Evolutionary conservation across 1,284 basidiomycete genomes (phyloP).

Genomic region (Marasmius sp.): DNA sequence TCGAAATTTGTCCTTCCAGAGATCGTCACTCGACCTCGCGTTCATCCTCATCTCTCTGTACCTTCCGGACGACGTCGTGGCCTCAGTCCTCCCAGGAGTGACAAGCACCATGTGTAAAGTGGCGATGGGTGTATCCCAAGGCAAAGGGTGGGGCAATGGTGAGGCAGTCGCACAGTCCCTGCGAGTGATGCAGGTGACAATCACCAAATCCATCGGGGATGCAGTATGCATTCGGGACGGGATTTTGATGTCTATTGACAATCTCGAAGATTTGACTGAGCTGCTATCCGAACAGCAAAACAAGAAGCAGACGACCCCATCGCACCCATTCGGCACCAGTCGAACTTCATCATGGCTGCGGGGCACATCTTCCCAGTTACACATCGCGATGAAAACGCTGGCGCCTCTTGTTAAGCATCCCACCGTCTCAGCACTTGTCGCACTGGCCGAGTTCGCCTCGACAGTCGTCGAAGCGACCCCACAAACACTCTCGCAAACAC

Average conservation of each 20-base stretch:
- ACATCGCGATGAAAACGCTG: constrained; percentile 64
- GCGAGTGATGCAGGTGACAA: constrained; percentile 52
- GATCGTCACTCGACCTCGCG: constrained; percentile 61
- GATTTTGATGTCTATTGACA: constrained; percentile 49
- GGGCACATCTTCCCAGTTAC: constrained; percentile 66
- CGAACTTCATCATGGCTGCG: constrained; percentile 61
- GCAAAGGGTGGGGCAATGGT: constrained; percentile 63
- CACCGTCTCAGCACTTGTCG: constrained; percentile 58
- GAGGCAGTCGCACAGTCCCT: constrained; percentile 64
- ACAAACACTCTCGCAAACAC: constrained; percentile 62
- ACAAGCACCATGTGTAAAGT: constrained; percentile 75
- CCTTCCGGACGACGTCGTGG: constrained; percentile 60
- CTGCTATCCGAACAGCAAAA: constrained; percentile 24
- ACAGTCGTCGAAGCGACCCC: constrained; percentile 53
- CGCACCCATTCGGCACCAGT: constrained; percentile 42
- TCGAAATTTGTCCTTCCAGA: constrained; percentile 60
- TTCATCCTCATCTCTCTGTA: constrained; percentile 58
- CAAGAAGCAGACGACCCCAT: constrained; percentile 6
- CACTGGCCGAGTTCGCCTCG: constrained; percentile 55
- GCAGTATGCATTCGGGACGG: constrained; percentile 64
- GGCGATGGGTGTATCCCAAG: constrained; percentile 52
- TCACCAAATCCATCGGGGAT: constrained; percentile 62
- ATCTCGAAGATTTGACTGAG: constrained; percentile 60
- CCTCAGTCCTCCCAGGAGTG: constrained; percentile 80
- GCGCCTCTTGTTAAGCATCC: constrained; percentile 65